Base-by-base conservation (phyloP, 2,329 filamentous ascomycete genomes). In the Cryphonectria japonica region DNA sequence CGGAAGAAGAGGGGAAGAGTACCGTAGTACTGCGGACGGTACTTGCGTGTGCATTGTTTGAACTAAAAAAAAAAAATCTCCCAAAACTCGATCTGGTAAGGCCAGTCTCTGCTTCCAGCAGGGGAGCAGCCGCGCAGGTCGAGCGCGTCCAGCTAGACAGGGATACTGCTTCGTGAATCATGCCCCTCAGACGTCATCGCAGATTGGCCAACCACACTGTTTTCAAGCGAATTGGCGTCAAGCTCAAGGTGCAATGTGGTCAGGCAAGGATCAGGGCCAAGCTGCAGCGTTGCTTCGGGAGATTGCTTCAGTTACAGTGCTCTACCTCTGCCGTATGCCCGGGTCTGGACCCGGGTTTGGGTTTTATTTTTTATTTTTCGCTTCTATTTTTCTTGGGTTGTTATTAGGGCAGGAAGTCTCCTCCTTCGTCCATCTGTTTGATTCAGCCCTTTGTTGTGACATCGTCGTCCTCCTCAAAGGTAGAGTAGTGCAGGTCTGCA, bases 171-270 rank as follows among this genome's bases (percentile, higher is more conserved):
- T 61, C 34, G 32, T 39, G 32, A n/a, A n/a, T 61, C 22, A 39
- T 61, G 59, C 59, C 32, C 34, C 59, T 39, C 32, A 9, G 34
- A 61, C 59, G 59, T 61, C 59, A 61, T 61, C 22, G 59, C 59
- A 34, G 16, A 61, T 61, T 61, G 59, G 32, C 59, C 59, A 61
- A 61, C 59, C 59, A 61, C 59, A 22, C 59, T 39, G 59, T 22
- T 61, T 39, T n/a, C 34, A 19, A 1, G 59, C 26, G 26, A 29
- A 32, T 11, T 34, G 54, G 54, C 29, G 54, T 59, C 54, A 9
- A 54, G 26, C n/a, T 29, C 52, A 54, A 32, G 54, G 3, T 32
- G 26, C 7, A 13, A 13, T 32, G 54, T 32, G 54, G 26, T 32
- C 29, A 59, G 26, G 54, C 54, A 59, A 7, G 54, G 54, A 19